A percentile compares a stretch with the other conserved stretches of the same genome.
phyloP scores from a whole-genome alignment of 1,284 basidiomycete species.

The Sanghuangporus baumii region DNA sequence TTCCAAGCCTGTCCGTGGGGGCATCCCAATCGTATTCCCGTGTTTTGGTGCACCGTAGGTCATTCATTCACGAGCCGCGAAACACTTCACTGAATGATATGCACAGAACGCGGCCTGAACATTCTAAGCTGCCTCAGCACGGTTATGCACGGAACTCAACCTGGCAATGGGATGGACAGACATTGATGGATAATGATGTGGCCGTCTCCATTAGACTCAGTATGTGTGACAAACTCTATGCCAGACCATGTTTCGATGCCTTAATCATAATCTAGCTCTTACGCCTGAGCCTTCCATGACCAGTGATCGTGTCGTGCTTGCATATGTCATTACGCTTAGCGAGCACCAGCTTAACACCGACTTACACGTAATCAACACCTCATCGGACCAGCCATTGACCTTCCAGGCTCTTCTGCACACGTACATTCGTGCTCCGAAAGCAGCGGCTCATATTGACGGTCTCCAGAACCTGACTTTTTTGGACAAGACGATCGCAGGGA shows the following conservation, averaged over 20 bases:
- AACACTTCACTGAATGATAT: neutral
- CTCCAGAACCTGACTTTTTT: slow-evolving; percentile 60
- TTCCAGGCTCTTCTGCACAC: slow-evolving; percentile 88
- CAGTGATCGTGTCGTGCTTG: slow-evolving; percentile 59
- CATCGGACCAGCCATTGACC: slow-evolving; percentile 48
- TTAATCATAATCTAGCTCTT: slow-evolving; percentile 40
- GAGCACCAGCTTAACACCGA: slow-evolving; percentile 73
- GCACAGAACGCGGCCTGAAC: slow-evolving; percentile 49
- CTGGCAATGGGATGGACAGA: slow-evolving; percentile 59
- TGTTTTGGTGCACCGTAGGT: slow-evolving; percentile 70
- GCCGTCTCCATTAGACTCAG: slow-evolving; percentile 71
- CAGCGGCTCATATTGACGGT: slow-evolving; percentile 51
- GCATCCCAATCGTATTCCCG: slow-evolving; percentile 81
- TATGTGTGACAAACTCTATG: slow-evolving; percentile 31
- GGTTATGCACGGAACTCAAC: slow-evolving; percentile 74
- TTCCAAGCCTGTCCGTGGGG: slow-evolving; percentile 71
- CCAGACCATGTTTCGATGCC: neutral
- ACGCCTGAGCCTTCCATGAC: slow-evolving; percentile 54
- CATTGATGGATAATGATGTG: slow-evolving; percentile 63
- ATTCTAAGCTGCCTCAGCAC: slow-evolving; percentile 72
- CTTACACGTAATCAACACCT: slow-evolving; percentile 72
- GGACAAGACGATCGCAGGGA: slow-evolving; percentile 67
- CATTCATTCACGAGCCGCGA: neutral
- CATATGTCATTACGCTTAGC: slow-evolving; percentile 74
- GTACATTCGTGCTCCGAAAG: slow-evolving; percentile 69